phyloP scores from a whole-genome alignment of 352 stramenopile genomes.

The Pythium apleroticum region DNA sequence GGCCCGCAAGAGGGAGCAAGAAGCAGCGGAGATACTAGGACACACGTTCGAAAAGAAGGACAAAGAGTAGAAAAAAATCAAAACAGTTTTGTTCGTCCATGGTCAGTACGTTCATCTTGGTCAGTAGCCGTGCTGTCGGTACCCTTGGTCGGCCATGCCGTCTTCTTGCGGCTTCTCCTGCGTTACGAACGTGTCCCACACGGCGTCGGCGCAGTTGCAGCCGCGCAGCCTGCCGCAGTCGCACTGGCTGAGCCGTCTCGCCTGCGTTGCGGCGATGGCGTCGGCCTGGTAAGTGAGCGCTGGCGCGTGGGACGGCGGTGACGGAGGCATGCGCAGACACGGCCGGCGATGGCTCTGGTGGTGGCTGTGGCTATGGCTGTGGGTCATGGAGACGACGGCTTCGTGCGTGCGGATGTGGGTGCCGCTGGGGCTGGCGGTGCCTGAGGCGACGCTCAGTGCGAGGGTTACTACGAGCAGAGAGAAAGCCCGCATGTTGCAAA shows the following conservation, averaged over 20 bases:
- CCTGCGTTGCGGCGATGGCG: neutral
- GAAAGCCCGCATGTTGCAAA: neutral
- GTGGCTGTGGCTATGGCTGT: neutral
- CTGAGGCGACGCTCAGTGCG: neutral
- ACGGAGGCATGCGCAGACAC: neutral
- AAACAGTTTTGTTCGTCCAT: too few relatives aligned
- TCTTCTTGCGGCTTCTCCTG: conserved; percentile 17
- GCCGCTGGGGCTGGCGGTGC: neutral
- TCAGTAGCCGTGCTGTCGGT: conserved; percentile 34
- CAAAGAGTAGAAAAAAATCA: too few relatives aligned
- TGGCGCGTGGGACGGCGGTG: conserved; percentile 3
- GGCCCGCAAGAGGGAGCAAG: too few relatives aligned
- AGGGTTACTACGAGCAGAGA: neutral
- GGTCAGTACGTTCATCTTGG: neutral
- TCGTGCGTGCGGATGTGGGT: neutral
- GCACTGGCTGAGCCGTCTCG: conserved; percentile 20
- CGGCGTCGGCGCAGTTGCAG: conserved; percentile 34
- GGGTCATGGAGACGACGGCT: neutral
- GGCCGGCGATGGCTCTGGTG: neutral
- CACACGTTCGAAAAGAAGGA: too few relatives aligned
- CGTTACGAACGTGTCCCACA: conserved; percentile 28
- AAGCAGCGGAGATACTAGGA: too few relatives aligned
- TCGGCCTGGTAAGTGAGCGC: conserved; percentile 2
- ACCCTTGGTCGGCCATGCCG: conserved; percentile 41
- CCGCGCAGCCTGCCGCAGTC: conserved; percentile 31